Conservation (phyloP, 805 yeast species). For the Nakazawaea anatomiae region DNA sequence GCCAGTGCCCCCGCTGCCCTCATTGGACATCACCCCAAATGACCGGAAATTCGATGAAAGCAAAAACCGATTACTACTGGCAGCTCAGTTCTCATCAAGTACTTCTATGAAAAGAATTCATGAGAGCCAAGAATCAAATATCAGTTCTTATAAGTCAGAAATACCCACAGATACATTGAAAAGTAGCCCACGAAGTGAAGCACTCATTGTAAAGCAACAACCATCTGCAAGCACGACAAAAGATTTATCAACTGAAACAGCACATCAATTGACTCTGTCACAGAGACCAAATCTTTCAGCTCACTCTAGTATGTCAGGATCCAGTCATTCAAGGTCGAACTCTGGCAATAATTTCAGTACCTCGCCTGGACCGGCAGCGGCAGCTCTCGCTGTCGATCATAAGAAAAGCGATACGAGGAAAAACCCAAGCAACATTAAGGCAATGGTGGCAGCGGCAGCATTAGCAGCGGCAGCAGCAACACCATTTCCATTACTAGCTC, state of each 20-base stretch:
- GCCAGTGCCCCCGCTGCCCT: neutral
- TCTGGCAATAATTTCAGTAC: constrained; percentile 19
- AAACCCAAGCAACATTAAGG: constrained; percentile 34
- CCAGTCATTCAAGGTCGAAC: constrained; percentile 8
- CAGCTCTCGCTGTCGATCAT: constrained; percentile 26
- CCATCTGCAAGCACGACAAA: neutral
- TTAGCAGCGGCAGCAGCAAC: constrained; percentile 76
- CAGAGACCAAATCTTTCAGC: constrained; percentile 1
- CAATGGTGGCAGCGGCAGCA: constrained; percentile 78
- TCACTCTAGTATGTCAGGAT: neutral
- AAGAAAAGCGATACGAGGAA: constrained; percentile 15
- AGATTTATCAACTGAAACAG: neutral
- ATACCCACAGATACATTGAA: neutral
- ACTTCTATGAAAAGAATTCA: neutral
- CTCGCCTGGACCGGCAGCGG: constrained; percentile 33
- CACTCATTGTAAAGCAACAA: neutral
- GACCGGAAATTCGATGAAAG: no score
- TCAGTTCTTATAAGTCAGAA: neutral
- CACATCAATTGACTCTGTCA: neutral
- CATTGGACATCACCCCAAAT: neutral
- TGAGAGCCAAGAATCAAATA: neutral
- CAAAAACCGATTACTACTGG: neutral
- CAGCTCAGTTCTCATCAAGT: neutral
- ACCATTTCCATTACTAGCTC: constrained; percentile 48
- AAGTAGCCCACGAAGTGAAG: neutral